Evolutionary conservation across 2,329 filamentous ascomycete genomes (phyloP).

Genomic region (Talaromyces sp.): DNA sequence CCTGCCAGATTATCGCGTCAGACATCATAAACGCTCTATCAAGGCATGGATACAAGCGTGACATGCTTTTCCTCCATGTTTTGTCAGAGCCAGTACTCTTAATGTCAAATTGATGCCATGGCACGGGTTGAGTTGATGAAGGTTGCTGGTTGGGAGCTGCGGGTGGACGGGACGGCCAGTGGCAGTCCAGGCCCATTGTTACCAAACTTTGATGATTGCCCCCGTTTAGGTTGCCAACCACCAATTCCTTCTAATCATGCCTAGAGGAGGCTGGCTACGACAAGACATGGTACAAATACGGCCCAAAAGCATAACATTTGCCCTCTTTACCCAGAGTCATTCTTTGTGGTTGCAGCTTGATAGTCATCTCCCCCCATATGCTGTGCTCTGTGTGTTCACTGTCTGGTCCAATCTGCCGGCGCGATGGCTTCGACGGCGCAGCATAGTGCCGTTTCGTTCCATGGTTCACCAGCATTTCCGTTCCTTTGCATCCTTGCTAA

Average conservation of each 20-base stretch:
- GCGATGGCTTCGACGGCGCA: slow-evolving; percentile 24
- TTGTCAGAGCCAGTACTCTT: neutral
- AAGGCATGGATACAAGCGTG: neutral
- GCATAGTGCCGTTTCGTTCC: slow-evolving; percentile 39
- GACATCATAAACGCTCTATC: neutral
- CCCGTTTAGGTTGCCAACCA: neutral
- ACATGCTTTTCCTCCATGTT: neutral
- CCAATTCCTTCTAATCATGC: neutral
- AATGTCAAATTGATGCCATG: neutral
- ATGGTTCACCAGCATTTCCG: slow-evolving; percentile 36
- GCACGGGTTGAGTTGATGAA: neutral
- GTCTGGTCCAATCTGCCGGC: slow-evolving; percentile 7
- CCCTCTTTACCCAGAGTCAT: neutral
- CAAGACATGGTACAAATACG: neutral
- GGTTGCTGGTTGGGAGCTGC: slow-evolving; percentile 14
- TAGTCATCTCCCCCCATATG: slow-evolving; percentile 9
- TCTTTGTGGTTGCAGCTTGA: slow-evolving; percentile 19
- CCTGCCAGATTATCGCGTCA: neutral
- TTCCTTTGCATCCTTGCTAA: neutral
- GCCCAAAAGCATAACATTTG: neutral
- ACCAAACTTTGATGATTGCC: slow-evolving; percentile 15
- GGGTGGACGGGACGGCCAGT: slow-evolving; percentile 20
- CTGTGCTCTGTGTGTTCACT: neutral
- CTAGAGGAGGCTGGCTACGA: neutral
- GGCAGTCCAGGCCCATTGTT: slow-evolving; percentile 14